Evolutionary conservation across 2,329 filamentous ascomycete species (phyloP).

Genomic region (Alternaria longipes): DNA sequence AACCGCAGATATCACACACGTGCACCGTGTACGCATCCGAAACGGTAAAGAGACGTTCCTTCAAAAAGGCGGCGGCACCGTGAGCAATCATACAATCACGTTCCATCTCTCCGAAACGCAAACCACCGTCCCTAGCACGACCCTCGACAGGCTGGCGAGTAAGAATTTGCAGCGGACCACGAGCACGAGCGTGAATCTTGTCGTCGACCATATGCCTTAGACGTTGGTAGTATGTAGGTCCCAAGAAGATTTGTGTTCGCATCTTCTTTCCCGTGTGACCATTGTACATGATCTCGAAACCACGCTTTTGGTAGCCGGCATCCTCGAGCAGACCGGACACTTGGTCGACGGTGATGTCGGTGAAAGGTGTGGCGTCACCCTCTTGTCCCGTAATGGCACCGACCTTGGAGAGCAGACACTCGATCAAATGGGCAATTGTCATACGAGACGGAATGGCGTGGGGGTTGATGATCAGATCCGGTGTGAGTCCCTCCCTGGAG

Average conservation of each 20-base stretch:
- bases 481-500: conserved; percentile 86
- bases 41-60: conserved; percentile 96
- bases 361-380: conserved; percentile 97
- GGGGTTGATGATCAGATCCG: conserved; percentile 98
- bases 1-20: conserved; percentile 96
- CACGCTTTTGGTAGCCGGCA: conserved; percentile 94
- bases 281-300: conserved; percentile 99
- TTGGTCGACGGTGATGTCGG: conserved; percentile 94
- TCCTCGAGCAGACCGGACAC: conserved; percentile 86
- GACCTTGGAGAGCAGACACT: conserved; percentile 97
- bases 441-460: conserved; percentile 99
- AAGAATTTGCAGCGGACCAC: conserved; percentile 95
- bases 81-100: conserved; percentile 99
- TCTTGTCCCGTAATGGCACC: conserved; percentile 92
- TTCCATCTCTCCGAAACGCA: conserved; percentile 99
- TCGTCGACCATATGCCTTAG: conserved; percentile 99
- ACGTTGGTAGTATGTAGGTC: conserved; percentile 98
- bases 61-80: conserved; percentile 94
- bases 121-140: conserved; percentile 95
- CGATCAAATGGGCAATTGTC: conserved; percentile 99
- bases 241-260: conserved; percentile 93
- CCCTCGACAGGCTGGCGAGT: conserved; percentile 97
- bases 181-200: conserved; percentile 99
- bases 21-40: conserved; percentile 98
- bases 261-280: conserved; percentile 96